Evolutionary conservation across 768 basidiomycete species (phyloP).

Genomic region (Boletus sensibilis): DNA sequence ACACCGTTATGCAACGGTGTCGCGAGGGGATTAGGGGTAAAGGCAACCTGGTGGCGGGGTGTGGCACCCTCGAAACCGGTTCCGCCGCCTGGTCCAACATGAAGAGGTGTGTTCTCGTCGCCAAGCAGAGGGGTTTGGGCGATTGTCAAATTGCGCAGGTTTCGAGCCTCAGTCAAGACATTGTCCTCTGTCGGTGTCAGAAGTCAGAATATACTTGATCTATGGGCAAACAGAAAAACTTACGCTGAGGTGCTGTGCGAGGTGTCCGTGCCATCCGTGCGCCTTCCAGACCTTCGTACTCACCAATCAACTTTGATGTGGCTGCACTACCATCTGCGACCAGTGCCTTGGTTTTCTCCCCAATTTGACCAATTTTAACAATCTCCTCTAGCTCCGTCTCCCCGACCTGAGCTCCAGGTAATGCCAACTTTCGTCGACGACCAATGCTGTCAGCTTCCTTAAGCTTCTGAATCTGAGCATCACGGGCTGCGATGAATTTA

Average conservation of each 20-base stretch:
- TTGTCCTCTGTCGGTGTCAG: constrained; percentile 72
- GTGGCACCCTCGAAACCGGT: constrained; percentile 96
- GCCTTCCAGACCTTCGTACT: constrained; percentile 86
- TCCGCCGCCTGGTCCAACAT: constrained; percentile 66
- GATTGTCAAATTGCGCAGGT: constrained; percentile 90
- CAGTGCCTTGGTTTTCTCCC: constrained; percentile 84
- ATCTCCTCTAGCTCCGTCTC: constrained; percentile 96
- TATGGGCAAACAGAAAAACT: constrained; percentile 33
- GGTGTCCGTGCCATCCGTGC: constrained; percentile 94
- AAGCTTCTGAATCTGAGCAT: constrained; percentile 96
- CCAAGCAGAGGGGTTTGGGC: constrained; percentile 93
- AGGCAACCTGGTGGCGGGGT: constrained; percentile 84
- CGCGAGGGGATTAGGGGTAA: constrained; percentile 95
- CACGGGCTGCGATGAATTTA: constrained; percentile 94
- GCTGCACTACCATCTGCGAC: constrained; percentile 83
- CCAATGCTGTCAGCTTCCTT: constrained; percentile 98
- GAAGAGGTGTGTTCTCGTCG: constrained; percentile 96
- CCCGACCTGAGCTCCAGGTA: constrained; percentile 90
- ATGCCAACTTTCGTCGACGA: constrained; percentile 74
- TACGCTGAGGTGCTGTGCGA: constrained; percentile 89
- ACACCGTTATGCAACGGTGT: constrained; percentile 68
- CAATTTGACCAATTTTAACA: constrained; percentile 94
- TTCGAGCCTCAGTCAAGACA: constrained; percentile 91
- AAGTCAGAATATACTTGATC: constrained; percentile 9
- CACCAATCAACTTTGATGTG: constrained; percentile 82